Base-by-base conservation (phyloP, 495 filamentous ascomycete species). In the Penicillium pancosmium region DNA sequence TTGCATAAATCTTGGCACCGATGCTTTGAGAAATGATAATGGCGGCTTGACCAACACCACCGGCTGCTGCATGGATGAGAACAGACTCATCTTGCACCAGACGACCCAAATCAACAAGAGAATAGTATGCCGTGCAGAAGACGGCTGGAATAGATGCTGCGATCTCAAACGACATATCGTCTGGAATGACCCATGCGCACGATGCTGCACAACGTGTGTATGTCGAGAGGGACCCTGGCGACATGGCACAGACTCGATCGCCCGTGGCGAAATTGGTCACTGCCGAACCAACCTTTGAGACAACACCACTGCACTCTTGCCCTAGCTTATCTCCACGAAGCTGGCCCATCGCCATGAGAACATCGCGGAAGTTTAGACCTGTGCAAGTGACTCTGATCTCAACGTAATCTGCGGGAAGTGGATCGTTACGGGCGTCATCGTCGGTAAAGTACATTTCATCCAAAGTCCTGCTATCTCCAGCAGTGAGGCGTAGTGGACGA, bases 41-140 rank as follows among this genome's bases (percentile, higher is more conserved):
- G 12, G 86, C 82, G 2, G 86, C 86, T 66, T 88, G 85, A 8
- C 86, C 86, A 10, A 87, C 79, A 1, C 78, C 81, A 27, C 85
- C 83, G 7, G 84, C 78, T 12, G 82, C 86, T 1, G 76, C 76
- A 59, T 88, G 83, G 52, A 89, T 85, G 19, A 89, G 69, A 10
- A 88, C 78, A 8, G 69, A 80, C 60, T 90, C 84, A 31, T 73
- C 84, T 8, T 78, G 27, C 5, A 52, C n/a, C 18, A 82, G 54
- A 1, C 60, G 55, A 0, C 68, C 75, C 6, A 78, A 27, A 33
- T 77, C 65, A 5, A 73, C 38, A 2, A 89, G 67, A 1, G 80
- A 77, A 68, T 88, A 83, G 60, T 85, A 84, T 0, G 85, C 87
- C 0, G 84, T 86, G 35, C 67, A 69, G 54, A 79, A 90, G 2